A percentile compares a stretch with the other conserved stretches of the same genome.
Evolutionary conservation across 805 yeast species (phyloP).

Genomic region (Candida pini): DNA sequence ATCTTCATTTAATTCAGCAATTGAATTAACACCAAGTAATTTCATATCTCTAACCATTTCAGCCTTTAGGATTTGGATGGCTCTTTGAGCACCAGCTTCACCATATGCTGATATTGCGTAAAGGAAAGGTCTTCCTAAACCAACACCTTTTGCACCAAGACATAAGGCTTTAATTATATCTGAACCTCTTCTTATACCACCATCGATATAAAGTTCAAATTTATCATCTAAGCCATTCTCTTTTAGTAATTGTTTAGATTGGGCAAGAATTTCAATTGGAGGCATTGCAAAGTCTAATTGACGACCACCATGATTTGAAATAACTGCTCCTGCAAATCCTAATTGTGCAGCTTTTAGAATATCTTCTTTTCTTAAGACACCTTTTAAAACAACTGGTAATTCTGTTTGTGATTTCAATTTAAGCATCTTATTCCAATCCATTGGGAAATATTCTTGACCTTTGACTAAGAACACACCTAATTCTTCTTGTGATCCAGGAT

Average conservation of each 20-base stretch:
- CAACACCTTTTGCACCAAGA: constrained; percentile 44
- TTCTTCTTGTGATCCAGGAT: constrained; percentile 23
- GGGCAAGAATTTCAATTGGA: constrained; percentile 54
- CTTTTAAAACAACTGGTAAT: constrained; percentile 49
- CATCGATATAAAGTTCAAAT: constrained; percentile 36
- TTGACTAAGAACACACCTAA: constrained; percentile 7
- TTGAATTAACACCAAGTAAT: constrained; percentile 50
- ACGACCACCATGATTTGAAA: constrained; percentile 73
- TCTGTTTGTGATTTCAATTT: constrained; percentile 41
- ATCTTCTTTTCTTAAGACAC: constrained; percentile 61
- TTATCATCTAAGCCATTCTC: constrained; percentile 34
- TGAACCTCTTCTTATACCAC: constrained; percentile 39
- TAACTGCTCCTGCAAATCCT: constrained; percentile 56
- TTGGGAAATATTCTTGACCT: constrained; percentile 8
- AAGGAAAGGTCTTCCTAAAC: constrained; percentile 71
- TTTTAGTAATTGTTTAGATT: constrained; percentile 42
- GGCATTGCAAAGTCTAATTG: constrained; percentile 60
- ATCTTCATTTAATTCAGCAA: constrained; percentile 40
- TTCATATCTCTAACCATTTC: constrained; percentile 65
- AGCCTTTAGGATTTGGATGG: constrained; percentile 54
- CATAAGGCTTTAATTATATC: constrained; percentile 38
- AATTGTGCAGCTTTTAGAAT: constrained; percentile 50
- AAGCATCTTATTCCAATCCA: constrained; percentile 56
- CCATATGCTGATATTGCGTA: constrained; percentile 81
- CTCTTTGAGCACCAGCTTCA: constrained; percentile 61